Evolutionary conservation across 352 stramenopile genomes (phyloP).

Genomic region (Pythium coloratum): DNA sequence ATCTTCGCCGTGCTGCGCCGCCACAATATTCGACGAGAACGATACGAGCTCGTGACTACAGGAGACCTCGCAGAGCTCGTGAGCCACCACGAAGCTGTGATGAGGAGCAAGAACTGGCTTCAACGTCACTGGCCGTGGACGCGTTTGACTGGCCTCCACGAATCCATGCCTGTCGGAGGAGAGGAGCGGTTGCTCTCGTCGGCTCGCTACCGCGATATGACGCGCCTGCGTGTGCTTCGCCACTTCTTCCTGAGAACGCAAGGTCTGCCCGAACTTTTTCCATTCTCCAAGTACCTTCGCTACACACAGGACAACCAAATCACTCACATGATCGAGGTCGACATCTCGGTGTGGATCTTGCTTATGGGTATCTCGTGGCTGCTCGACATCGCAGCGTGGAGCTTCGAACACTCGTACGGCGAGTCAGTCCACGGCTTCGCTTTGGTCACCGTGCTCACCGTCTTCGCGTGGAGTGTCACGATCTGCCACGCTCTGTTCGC

Average conservation of each 20-base stretch:
- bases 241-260: slow-evolving; percentile 26
- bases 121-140: slow-evolving; percentile 12
- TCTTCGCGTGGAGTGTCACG: slow-evolving; percentile 22
- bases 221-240: slow-evolving; percentile 24
- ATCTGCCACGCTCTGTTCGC: slow-evolving; percentile 9
- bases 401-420: neutral
- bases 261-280: slow-evolving; percentile 27
- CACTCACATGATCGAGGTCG: slow-evolving; percentile 72
- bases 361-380: slow-evolving; percentile 21
- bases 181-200: neutral
- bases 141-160: neutral
- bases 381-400: neutral
- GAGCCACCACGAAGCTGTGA: slow-evolving; percentile 20
- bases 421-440: neutral
- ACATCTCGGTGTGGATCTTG: slow-evolving; percentile 48
- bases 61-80: slow-evolving; percentile 20
- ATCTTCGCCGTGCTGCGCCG: slow-evolving; percentile 31
- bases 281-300: slow-evolving; percentile 75
- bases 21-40: slow-evolving; percentile 29
- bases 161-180: neutral
- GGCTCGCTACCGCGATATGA: slow-evolving; percentile 12
- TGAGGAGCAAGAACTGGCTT: slow-evolving; percentile 14
- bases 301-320: slow-evolving; percentile 74
- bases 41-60: slow-evolving; percentile 27
- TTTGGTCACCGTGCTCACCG: slow-evolving; percentile 12